Conservation (phyloP, 2,329 filamentous ascomycete species). For the Hymenoscyphus salicellus region DNA sequence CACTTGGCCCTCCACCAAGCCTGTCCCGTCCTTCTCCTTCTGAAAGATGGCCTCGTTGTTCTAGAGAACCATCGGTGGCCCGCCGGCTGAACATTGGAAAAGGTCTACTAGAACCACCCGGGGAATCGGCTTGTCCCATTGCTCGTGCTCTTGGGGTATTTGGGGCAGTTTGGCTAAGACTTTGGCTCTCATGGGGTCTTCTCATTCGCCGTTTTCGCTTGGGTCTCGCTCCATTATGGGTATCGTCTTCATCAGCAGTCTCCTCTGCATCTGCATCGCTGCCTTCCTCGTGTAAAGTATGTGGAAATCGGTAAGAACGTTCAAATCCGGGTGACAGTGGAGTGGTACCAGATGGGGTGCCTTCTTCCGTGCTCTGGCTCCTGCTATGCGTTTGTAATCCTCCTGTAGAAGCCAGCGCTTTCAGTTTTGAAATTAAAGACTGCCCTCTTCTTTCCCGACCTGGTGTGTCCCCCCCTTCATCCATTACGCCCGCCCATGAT, state of each 20-base stretch:
- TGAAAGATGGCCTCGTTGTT: slow-evolving; percentile 63
- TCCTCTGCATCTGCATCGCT: slow-evolving; percentile 84
- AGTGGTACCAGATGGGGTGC: slow-evolving; percentile 40
- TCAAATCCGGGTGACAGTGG: slow-evolving; percentile 45
- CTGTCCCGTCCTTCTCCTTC: slow-evolving; percentile 72
- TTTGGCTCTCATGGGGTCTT: slow-evolving; percentile 53
- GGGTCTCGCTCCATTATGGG: slow-evolving; percentile 46
- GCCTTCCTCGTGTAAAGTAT: slow-evolving; percentile 48
- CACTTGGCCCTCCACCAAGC: slow-evolving; percentile 50
- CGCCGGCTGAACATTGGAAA: slow-evolving; percentile 58
- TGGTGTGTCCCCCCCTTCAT: slow-evolving; percentile 56
- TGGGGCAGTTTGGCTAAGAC: slow-evolving; percentile 59
- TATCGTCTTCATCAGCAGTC: slow-evolving; percentile 71
- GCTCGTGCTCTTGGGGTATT: slow-evolving; percentile 53
- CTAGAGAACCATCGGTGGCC: slow-evolving; percentile 58
- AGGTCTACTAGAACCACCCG: slow-evolving; percentile 30
- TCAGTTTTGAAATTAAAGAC: slow-evolving; percentile 75
- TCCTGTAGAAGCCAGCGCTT: slow-evolving; percentile 62
- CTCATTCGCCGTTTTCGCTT: slow-evolving; percentile 65
- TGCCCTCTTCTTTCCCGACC: slow-evolving; percentile 59
- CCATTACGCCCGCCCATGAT: slow-evolving; percentile 49
- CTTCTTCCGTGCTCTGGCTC: slow-evolving; percentile 40
- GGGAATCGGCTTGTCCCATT: slow-evolving; percentile 29
- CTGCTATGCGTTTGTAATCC: slow-evolving; percentile 44
- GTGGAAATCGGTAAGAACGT: slow-evolving; percentile 49